Base-by-base conservation (phyloP, 2,329 filamentous ascomycete genomes). In the Cercospora zeae-maydis region DNA sequence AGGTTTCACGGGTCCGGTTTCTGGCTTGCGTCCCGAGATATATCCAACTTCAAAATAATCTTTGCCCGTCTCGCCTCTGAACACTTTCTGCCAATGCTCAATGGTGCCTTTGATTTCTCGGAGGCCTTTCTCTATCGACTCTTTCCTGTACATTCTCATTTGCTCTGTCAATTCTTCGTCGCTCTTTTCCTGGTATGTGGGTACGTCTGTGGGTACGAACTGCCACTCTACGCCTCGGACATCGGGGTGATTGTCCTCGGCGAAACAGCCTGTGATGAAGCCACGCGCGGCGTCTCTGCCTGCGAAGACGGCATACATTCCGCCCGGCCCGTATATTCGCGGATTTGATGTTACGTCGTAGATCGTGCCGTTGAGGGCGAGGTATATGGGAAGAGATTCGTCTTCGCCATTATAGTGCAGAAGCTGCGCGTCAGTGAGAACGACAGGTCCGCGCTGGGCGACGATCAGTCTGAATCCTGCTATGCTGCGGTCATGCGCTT, bases 191-290 rank as follows among this genome's bases (percentile, higher is more conserved):
- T 69, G 67, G 37, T 72, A 72, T 9, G 71, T 71, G 1, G 70
- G 74, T 4, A 74, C 70, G 27, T 89, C 83, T 8, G 93, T 75
- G 0, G 86, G 85, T 1, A 88, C 76, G 78, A 86, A 98, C 85
- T 96, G 95, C 66, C 88, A 84, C 79, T 98, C 95, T 4, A 91
- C 88, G 51, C 95, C 95, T 65, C 90, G 85, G 75, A 97, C 79
- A 78, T 99, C 95, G 3, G 90, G 83, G 1, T 88, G 95, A 33
- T 88, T 81, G 80, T 99, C 95, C 67, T 92, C 88, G 39, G 85
- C 80, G 79, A 99, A 99, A 77, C 95, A 99, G 16, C 91, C 92
- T 1, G 95, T 98, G 19, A 99, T 87, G 77, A 92, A 99, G 19
- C 88, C 92, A 54, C 95, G 88, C 13, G 90, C 87, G 34, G 93